Evolutionary conservation across 164 flowering plant genomes (phyloP), one percentile per base, ranked within the genome.

Genomic region (Akebia trifoliata): DNA sequence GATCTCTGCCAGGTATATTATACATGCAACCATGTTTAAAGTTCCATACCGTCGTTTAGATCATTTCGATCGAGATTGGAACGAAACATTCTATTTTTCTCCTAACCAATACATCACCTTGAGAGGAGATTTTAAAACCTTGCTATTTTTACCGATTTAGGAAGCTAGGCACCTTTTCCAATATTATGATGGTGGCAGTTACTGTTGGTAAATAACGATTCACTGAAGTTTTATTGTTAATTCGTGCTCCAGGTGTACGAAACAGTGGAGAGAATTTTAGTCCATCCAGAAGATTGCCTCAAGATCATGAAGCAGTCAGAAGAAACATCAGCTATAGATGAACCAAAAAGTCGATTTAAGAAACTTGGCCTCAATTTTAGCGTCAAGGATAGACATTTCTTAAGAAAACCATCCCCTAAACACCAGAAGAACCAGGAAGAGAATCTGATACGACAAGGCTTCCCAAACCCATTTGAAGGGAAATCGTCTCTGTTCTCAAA

Each of bases 1-100:
- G 89, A 85, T 64, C 78, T 92, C 62, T 84, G 81, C 64, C 90
- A 83, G 95, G 98, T 90, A 75, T 7, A 58, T 35, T 40, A 25
- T 50, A 32, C 40, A n/a, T 26, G 21, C 29, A 7, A 38, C 28
- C n/a, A n/a, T n/a, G n/a, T 39, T 39, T 4, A 50, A 1, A 34
- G 44, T 40, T 18, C 3, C 9, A 25, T 26, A 6, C 35, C 21
- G 17, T 54, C 0, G 31, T 25, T 6, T 40, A 56, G 49, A 20
- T 11, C 6, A 0, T 2, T 1, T 2, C 39, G 14, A 12, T n/a
- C n/a, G n/a, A 14, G 18, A 14, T 38, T n/a, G 5, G 4, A 18
- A 18, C 17, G n/a, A n/a, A n/a, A n/a, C n/a, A n/a, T n/a, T n/a
- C n/a, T n/a, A n/a, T n/a, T n/a, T n/a, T n/a, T n/a, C n/a, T n/a